phyloP scores from a whole-genome alignment of 2,329 filamentous ascomycete genomes.

The Alternaria gaisen region DNA sequence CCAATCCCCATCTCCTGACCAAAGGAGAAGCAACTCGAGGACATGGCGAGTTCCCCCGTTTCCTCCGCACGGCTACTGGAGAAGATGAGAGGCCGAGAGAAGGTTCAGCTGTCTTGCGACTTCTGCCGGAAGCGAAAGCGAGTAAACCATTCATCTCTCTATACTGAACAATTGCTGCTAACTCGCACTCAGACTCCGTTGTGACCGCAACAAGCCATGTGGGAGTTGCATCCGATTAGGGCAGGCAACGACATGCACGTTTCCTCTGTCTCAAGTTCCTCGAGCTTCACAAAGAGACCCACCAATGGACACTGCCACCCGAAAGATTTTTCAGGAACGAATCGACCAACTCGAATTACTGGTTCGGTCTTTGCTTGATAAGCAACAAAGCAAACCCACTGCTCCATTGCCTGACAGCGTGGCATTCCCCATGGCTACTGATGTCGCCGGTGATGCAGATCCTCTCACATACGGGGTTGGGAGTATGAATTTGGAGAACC shows the following conservation, averaged over 20 bases:
- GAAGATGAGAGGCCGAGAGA: background rate
- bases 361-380: background rate
- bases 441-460: background rate
- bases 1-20: background rate
- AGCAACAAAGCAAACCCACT: background rate
- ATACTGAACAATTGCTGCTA: background rate
- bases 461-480: background rate
- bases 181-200: background rate
- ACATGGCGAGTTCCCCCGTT: background rate
- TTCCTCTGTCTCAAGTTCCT: background rate
- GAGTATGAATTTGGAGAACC: background rate
- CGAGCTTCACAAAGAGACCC: background rate
- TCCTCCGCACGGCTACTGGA: constrained; percentile 1
- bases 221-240: background rate
- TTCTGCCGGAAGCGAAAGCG: background rate
- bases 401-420: background rate
- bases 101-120: background rate
- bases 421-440: background rate
- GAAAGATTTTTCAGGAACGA: background rate
- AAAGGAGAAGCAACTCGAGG: background rate
- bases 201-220: background rate
- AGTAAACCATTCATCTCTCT: background rate
- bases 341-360: background rate
- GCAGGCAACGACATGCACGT: background rate
- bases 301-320: background rate